These are phyloP conservation scores for Fusarium sp. DNA, from an alignment of 2,329 filamentous ascomycete species.

Conservation along the genomic window DNA sequence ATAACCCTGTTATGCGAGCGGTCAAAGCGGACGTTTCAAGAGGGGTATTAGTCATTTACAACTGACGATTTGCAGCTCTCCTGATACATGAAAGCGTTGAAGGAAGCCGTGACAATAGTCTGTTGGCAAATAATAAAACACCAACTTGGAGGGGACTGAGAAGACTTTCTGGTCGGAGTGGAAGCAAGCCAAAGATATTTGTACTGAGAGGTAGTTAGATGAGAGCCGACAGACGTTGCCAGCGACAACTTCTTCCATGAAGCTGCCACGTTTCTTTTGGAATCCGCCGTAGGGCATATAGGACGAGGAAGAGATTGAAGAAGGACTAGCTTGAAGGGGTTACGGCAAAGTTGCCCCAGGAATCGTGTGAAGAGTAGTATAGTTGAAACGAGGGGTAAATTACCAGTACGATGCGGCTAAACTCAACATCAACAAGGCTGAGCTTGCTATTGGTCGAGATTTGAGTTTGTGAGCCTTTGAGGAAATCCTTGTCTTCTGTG, in stretches of 20 bases:
- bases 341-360: background rate
- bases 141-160: background rate
- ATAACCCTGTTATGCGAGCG: background rate
- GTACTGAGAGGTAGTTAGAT: background rate
- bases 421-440: background rate
- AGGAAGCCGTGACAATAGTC: rapidly evolving
- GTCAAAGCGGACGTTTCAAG: background rate
- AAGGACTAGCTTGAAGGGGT: background rate
- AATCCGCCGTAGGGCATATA: background rate
- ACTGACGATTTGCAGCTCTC: background rate
- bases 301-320: too few species aligned
- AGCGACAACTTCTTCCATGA: background rate
- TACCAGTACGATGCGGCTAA: background rate
- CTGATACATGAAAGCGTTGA: rapidly evolving
- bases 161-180: background rate
- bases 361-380: background rate
- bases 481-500: background rate
- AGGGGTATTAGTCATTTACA: rapidly evolving
- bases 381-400: background rate
- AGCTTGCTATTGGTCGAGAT: background rate
- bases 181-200: background rate
- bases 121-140: background rate
- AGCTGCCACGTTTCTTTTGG: background rate
- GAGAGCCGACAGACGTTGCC: background rate
- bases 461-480: background rate